Base-by-base conservation (phyloP, 208 protist genomes). In the Leishmania turanica region DNA sequence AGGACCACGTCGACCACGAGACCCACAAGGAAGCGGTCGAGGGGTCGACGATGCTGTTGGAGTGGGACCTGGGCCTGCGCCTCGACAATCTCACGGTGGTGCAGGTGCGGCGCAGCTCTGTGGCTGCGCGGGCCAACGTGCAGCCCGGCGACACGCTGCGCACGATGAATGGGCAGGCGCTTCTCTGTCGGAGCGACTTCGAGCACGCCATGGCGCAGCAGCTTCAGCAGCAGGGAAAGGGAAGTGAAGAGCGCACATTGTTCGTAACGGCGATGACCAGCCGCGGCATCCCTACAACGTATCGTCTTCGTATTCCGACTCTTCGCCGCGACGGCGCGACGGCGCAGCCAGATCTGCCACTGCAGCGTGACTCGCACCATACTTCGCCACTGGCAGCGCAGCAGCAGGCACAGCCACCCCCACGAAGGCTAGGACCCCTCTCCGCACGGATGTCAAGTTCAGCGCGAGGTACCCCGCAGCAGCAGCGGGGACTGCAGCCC, bases 131-230 rank as follows among this genome's bases (percentile, higher is more conserved):
- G 49, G 85, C 85, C 7, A 75, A 77, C n/a, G 8, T 88, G n/a
- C 82, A 81, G 45, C 74, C 76, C 37, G 85, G 85, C 34, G 85
- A 88, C 79, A 75, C 62, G 49, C 58, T 88, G 31, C 85, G 82
- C 78, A 79, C 75, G 5, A 19, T 88, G 54, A 77, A 88, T 54
- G 85, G 85, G 5, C 37, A 80, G 13, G 27, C 62, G 4, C 78
- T 86, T 40, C 40, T 60, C 64, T 78, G 78, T 3, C 73, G 47
- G 49, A 8, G 37, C 47, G 82, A 86, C 78, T 66, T 86, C 9
- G 9, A 71, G 7, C 74, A 58, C 1, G 64, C 68, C 34, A 68
- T 88, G 42, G 42, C 42, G 31, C 68, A 47, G 42, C 75, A 77
- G 80, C 75, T n/a, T 19, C 68, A 47, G 42, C 75, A 77, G 80